phyloP scores from a whole-genome alignment of 495 filamentous ascomycete genomes.

The Glarea lozoyensis region DNA sequence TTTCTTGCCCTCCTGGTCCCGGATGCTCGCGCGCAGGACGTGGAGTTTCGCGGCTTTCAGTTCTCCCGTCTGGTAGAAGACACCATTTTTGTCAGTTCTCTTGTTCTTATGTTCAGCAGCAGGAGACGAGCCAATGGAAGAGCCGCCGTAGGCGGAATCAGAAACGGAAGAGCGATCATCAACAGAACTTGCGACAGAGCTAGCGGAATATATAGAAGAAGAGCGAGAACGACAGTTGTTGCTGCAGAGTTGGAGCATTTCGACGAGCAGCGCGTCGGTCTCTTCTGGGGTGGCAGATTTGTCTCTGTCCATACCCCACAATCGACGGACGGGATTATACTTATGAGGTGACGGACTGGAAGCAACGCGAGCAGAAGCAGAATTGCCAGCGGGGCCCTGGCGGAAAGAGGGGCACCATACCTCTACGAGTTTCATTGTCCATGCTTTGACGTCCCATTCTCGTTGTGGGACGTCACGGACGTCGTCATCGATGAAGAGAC shows the following conservation, averaged over 20 bases:
- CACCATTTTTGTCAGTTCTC: slow-evolving; percentile 14
- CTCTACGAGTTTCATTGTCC: slow-evolving; percentile 89
- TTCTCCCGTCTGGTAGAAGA: slow-evolving; percentile 38
- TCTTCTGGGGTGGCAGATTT: slow-evolving; percentile 44
- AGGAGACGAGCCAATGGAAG: slow-evolving; percentile 22
- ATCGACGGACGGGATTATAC: slow-evolving; percentile 19
- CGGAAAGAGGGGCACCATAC: slow-evolving; percentile 61
- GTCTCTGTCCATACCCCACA: slow-evolving; percentile 29
- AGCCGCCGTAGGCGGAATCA: slow-evolving; percentile 26
- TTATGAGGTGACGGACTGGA: slow-evolving; percentile 17
- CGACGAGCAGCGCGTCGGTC: slow-evolving; percentile 49
- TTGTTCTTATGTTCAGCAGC: slow-evolving; percentile 18
- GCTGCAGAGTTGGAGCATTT: slow-evolving; percentile 52
- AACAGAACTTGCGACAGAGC: slow-evolving; percentile 22
- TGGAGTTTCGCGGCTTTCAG: slow-evolving; percentile 51
- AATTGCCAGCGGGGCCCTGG: slow-evolving; percentile 28
- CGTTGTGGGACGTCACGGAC: slow-evolving; percentile 75
- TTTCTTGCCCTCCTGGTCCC: slow-evolving; percentile 74
- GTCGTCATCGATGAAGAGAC: slow-evolving; percentile 94
- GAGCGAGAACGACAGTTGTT: slow-evolving; percentile 43
- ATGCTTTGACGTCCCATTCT: slow-evolving; percentile 97
- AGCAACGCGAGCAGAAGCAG: slow-evolving; percentile 24
- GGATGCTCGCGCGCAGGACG: slow-evolving; percentile 69
- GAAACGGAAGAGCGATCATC: slow-evolving; percentile 22
- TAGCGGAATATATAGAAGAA: slow-evolving; percentile 25